Base-by-base conservation (phyloP, 2,329 filamentous ascomycete genomes). In the Allantophomopsis lycopodina region DNA sequence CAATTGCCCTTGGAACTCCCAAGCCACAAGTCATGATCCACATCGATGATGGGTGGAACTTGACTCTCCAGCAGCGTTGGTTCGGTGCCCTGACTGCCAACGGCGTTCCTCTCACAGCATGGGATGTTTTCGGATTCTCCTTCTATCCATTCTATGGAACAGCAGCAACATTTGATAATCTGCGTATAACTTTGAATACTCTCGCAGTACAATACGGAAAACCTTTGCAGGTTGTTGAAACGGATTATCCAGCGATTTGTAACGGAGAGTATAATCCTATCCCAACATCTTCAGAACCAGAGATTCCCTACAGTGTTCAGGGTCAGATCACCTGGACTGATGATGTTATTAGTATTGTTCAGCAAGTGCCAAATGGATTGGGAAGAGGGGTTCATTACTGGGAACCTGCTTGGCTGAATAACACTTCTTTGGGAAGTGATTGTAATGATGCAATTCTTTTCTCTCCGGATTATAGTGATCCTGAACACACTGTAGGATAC, bases 101-200 rank as follows among this genome's bases (percentile, higher is more conserved):
- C n/a, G 60, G 61, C 12, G 73, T 71, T 2, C 60, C 62, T 2
- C 60, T 75, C 2, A 58, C 60, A 7, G 76, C 79, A 44, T 83
- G 77, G 44, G 80, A 86, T 53, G 66, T 79, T 45, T 80, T 83
- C 58, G 80, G 78, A 8, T 72, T 85, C 1, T 77, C 71, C 0
- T 85, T 76, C 57, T 85, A 85, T 50, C 81, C 80, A 1, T 84
- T 83, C 56, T 84, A 80, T 57, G 71, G 69, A 48, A 58, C 64
- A 0, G 62, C 54, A 1, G 79, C 79, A 1, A 79, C 74, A 0
- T 64, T 84, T 0, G 56, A 66, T 0, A 64, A 68, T 10, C 63
- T 84, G 23, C 61, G 68, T 50, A 62, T 59, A 0, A 72, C 65
- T 7, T 52, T 84, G 42, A 61, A 55, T 14, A 74, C 73, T 39